Evolutionary conservation across 2,329 filamentous ascomycete species (phyloP), one percentile per base, ranked within the genome.

Genomic region (Drechmeria coniospora): DNA sequence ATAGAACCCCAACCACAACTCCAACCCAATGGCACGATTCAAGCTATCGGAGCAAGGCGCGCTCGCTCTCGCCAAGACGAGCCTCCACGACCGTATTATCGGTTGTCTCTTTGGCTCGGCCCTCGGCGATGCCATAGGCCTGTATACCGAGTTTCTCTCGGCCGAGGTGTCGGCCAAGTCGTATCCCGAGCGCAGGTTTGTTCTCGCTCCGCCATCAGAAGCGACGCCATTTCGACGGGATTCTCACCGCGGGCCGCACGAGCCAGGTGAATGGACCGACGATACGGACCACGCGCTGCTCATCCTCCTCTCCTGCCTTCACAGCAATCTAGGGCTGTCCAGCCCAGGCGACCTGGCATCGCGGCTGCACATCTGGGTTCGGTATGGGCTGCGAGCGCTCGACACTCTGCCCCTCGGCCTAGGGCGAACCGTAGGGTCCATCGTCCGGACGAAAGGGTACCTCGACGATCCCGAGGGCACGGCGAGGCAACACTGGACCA

Each of bases 281-380:
- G 64, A 68, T 40, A 68, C 64, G 0, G 64, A 68, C 35, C 63
- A 68, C 41, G 56, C 63, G 3, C 47, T 65, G 13, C 42, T 67
- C 1, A 56, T 59, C 29, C 39, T 68, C 3, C 50, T 68, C 3
- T 61, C 56, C 5, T 68, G 53, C 20, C 41, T 64, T 15, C 54
- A 63, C 26, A 49, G 44, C n/a, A 47, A 56, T 20, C 58, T 57
- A 8, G 44, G 45, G 14, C 29, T 36, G 6, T 42, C 60, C 8
- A 33, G 44, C 7, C 53, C 52, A 0, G 36, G 40, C 10, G 59
- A 62, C 29, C 55, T 67, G 28, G 63, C 64, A 3, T 33, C 37
- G 1, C 49, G 64, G 1, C 41, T 69, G 13, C 46, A 48, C 7
- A 49, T 60, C 2, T 68, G 64, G 63, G 54, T 61, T 4, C 38